Evolutionary conservation across 257 asterid genomes (phyloP).

Genomic region (Nicotiana noctiflora): DNA sequence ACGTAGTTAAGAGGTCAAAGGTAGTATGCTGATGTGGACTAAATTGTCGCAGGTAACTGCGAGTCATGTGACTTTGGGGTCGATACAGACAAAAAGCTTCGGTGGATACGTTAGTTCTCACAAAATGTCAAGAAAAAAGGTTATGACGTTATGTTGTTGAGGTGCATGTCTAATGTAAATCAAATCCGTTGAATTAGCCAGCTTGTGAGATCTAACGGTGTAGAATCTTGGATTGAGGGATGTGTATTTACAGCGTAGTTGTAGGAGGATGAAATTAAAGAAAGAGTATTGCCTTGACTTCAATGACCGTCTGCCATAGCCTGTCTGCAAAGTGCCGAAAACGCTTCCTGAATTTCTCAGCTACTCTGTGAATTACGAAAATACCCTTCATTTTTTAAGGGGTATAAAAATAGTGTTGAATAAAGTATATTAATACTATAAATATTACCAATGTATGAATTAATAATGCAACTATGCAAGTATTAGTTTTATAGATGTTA

Average conservation of each 20-base stretch:
- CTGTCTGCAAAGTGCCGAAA: not conserved
- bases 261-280: not conserved
- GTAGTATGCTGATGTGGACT: not conserved
- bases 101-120: not conserved
- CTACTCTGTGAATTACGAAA: not conserved
- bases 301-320: not conserved
- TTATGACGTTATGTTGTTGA: not conserved
- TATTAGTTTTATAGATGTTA: too few relatives aligned
- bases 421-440: too few relatives aligned
- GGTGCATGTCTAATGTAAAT: not conserved
- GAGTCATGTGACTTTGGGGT: conserved; percentile 9
- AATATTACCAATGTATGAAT: too few relatives aligned
- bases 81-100: conserved; percentile 3
- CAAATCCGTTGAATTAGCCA: not conserved
- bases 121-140: not conserved
- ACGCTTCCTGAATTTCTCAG: not conserved
- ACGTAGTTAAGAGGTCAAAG: conserved; percentile 8
- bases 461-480: fast-evolving
- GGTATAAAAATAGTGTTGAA: too few relatives aligned
- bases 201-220: not conserved
- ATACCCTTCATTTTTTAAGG: not conserved
- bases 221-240: not conserved
- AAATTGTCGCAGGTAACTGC: conserved; percentile 10
- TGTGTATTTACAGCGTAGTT: not conserved
- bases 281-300: not conserved